Percentiles rank a stretch among this genome's conserved stretches.
Conservation (phyloP, 208 protist species). For the Trypanosoma brucei region DNA sequence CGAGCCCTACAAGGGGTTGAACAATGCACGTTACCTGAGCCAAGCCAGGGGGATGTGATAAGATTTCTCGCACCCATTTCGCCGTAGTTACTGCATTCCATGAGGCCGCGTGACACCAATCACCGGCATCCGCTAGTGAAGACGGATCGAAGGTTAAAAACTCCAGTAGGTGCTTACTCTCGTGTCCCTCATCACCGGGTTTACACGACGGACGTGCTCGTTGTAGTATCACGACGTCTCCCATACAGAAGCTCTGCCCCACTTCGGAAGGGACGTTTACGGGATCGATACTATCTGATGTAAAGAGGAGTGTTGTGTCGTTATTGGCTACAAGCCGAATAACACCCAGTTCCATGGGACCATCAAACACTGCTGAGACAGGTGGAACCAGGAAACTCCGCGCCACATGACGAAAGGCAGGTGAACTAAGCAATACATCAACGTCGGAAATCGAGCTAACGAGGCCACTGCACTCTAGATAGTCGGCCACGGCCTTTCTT, state of each 20-base stretch:
- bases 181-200: background rate
- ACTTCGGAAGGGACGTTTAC: slow-evolving; percentile 9
- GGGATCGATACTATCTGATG: slow-evolving; percentile 16
- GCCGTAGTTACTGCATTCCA: slow-evolving; percentile 36
- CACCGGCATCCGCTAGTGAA: slow-evolving; percentile 49
- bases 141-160: slow-evolving; percentile 53
- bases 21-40: slow-evolving; percentile 69
- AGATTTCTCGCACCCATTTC: slow-evolving; percentile 45
- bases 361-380: slow-evolving; percentile 7
- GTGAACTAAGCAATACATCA: slow-evolving; percentile 13
- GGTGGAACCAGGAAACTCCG: slow-evolving; percentile 8
- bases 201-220: background rate
- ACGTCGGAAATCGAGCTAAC: background rate
- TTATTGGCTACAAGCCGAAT: slow-evolving; percentile 72
- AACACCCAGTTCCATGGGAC: slow-evolving; percentile 36
- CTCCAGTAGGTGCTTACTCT: slow-evolving; percentile 8
- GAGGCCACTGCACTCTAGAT: slow-evolving; percentile 2
- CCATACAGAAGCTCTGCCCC: slow-evolving; percentile 35
- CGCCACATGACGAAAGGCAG: slow-evolving; percentile 10
- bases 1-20: slow-evolving; percentile 11
- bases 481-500: slow-evolving; percentile 1
- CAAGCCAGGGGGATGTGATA: slow-evolving; percentile 56
- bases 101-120: slow-evolving; percentile 59
- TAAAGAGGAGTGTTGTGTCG: slow-evolving; percentile 49
- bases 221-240: slow-evolving; percentile 52